phyloP scores from a whole-genome alignment of 2,329 filamentous ascomycete genomes.

The Penicillium vulpinum region DNA sequence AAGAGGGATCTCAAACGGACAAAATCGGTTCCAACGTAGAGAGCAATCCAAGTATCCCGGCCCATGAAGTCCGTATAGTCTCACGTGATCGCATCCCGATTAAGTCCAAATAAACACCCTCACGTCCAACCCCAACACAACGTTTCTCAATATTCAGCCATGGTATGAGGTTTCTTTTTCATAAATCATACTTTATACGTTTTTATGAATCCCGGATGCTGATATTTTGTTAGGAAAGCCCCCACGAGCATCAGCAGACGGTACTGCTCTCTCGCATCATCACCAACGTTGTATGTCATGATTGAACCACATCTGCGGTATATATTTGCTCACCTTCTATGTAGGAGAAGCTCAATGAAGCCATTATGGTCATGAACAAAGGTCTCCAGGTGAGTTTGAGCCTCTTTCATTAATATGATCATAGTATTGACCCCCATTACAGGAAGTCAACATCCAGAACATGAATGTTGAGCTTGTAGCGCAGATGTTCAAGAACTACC shows the following conservation, averaged over 20 bases:
- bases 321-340: constrained; percentile 12
- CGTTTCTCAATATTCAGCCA: background rate
- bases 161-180: background rate
- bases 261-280: constrained; percentile 92
- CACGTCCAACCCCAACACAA: constrained; percentile 12
- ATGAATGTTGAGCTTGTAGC: constrained; percentile 98
- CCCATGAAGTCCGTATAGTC: constrained; percentile 9
- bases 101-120: constrained; percentile 7
- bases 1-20: background rate
- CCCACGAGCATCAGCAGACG: constrained; percentile 96
- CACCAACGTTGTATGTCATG: constrained; percentile 80
- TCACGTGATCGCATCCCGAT: constrained; percentile 5
- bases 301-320: background rate
- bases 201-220: background rate
- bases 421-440: constrained; percentile 6
- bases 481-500: constrained; percentile 99
- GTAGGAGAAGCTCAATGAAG: constrained; percentile 96
- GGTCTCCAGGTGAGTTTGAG: constrained; percentile 67
- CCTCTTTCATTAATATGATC: background rate
- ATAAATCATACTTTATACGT: rapidly evolving
- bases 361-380: constrained; percentile 89
- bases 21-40: background rate
- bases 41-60: background rate
- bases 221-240: constrained; percentile 69
- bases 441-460: constrained; percentile 98